Evolutionary conservation across 371 early-diverging fungal genomes (phyloP).

Genomic region (Smittium culicis): DNA sequence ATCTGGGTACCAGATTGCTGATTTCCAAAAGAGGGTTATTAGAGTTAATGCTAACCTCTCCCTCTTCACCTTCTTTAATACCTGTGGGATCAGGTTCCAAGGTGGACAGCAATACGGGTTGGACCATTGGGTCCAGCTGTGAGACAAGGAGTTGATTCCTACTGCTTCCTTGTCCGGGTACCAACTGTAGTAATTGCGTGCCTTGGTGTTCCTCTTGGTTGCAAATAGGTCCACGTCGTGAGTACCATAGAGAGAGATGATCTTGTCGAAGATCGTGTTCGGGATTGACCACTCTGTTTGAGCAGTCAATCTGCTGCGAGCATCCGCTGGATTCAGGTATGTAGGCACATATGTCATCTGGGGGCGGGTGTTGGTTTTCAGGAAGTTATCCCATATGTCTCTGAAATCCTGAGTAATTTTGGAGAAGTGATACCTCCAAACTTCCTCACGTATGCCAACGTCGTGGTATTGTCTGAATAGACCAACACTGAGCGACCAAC

Average conservation of each 20-base stretch:
- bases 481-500: background rate
- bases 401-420: background rate
- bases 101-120: conserved; percentile 19
- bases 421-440: background rate
- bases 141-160: conserved; percentile 25
- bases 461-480: background rate
- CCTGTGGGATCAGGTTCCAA: conserved; percentile 21
- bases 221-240: conserved; percentile 28
- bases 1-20: background rate
- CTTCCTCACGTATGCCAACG: conserved; percentile 3
- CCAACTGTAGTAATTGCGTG: conserved; percentile 16
- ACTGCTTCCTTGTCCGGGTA: conserved; percentile 19
- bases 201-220: conserved; percentile 11
- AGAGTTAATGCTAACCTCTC: conserved; percentile 7
- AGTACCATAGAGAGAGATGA: background rate
- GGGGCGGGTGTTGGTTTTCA: background rate
- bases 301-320: background rate
- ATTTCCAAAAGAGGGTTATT: conserved; percentile 5
- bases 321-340: conserved; percentile 11
- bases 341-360: conserved; percentile 1
- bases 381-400: background rate
- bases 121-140: conserved; percentile 14
- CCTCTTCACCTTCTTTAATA: conserved; percentile 15
- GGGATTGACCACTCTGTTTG: conserved; percentile 13
- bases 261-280: background rate